These are phyloP conservation scores for Coemansia furcata DNA, from an alignment of 192 early-diverging fungal species.

Conservation along the genomic window DNA sequence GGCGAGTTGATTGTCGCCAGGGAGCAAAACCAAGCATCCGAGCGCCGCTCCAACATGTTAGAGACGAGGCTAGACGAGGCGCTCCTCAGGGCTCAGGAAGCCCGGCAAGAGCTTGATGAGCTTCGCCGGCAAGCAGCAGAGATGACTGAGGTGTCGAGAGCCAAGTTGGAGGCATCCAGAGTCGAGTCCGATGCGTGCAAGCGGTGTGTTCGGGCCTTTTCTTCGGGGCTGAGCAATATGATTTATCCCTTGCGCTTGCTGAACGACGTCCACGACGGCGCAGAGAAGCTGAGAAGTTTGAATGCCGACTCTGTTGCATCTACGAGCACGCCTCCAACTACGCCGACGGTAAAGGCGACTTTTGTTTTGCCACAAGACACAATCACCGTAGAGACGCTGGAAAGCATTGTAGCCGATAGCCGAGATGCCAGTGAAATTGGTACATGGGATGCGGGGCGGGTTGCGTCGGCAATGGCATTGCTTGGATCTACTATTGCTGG, in stretches of 20 bases:
- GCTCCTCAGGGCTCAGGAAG: constrained; percentile 24
- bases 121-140: constrained; percentile 13
- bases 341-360: constrained; percentile 22
- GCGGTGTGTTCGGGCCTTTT: constrained; percentile 24
- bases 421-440: background rate
- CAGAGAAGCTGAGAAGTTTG: constrained; percentile 26
- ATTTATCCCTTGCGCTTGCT: constrained; percentile 33
- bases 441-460: constrained; percentile 13
- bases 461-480: constrained; percentile 27
- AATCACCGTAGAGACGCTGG: constrained; percentile 19
- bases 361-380: background rate
- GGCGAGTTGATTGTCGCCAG: constrained; percentile 43
- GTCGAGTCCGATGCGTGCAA: constrained; percentile 6
- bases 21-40: constrained; percentile 36
- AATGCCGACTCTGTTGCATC: background rate
- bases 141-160: constrained; percentile 13
- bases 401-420: background rate
- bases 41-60: constrained; percentile 15
- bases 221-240: constrained; percentile 13
- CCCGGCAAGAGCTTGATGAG: constrained; percentile 20
- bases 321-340: constrained; percentile 32
- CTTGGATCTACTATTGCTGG: constrained; percentile 17
- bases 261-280: constrained; percentile 12
- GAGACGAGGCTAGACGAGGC: constrained; percentile 39
- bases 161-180: constrained; percentile 6